Evolutionary conservation across 257 asterid genomes (phyloP), one percentile per base, ranked within the genome.

Genomic region (Dorcoceras hygrometricum): DNA sequence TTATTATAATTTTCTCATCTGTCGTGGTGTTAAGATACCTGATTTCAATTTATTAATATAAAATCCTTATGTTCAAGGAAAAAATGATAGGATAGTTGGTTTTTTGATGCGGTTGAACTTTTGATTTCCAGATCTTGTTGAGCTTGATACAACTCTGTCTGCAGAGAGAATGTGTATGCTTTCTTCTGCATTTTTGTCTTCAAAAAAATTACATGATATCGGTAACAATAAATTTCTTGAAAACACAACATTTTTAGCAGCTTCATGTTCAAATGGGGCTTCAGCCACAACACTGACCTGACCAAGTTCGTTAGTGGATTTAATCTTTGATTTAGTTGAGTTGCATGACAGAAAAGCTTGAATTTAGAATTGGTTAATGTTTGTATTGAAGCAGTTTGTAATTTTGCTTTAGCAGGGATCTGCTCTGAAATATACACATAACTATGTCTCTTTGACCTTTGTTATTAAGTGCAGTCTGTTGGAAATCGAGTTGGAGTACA

Each of bases 401-500:
- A 39, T 57, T 14, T 76, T 63, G n/a, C 64, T 67, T 63, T 20
- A 24, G 54, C 31, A 32, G 65, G 67, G 59, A 67, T 39, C 27
- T 65, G 59, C 28, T 4, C 1, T 36, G 26, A 54, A 23, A 68
- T 68, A 27, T 22, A 43, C 72, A 46, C 63, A 57, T n/a, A 46
- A 66, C 27, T 53, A 23, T 57, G 63, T 32, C 59, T 50, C 53
- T 59, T 18, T 71, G 4, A 66, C 65, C 64, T 53, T 69, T 77
- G 59, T 81, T 60, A 39, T 70, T 76, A 64, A 59, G 24, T 83
- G 84, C 89, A 93, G 99, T 93, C 97, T 66, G 96, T 93, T 76
- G 99, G 99, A 77, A 93, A 88, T 71, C 81, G 95, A 61, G 92
- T 86, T 77, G 97, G 99, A 72, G 99, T 90, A 55, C 89, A 86